phyloP scores from a whole-genome alignment of 768 basidiomycete genomes.

The Amanita fuliginea region DNA sequence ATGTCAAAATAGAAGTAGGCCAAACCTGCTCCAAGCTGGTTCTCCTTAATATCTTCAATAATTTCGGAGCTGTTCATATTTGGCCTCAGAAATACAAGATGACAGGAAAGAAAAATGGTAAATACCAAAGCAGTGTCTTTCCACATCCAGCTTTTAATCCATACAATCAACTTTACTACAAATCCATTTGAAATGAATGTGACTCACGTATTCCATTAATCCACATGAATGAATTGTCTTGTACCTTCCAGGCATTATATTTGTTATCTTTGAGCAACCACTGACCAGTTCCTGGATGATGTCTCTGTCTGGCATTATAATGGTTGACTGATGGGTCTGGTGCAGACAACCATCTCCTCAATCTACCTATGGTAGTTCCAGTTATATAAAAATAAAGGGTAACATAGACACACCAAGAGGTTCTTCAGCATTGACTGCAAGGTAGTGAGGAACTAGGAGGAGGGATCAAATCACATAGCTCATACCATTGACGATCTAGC shows the following conservation, averaged over 20 bases:
- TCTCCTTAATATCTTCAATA: not conserved
- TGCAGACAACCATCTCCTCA: no score
- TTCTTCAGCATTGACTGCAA: no score
- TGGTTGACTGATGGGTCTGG: not conserved
- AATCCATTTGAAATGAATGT: not conserved
- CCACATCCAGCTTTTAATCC: not conserved
- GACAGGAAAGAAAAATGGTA: not conserved
- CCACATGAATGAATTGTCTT: conserved; percentile 2
- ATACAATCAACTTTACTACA: not conserved
- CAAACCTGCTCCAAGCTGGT: not conserved
- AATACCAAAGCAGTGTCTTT: not conserved
- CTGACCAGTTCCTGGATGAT: not conserved
- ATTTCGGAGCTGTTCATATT: not conserved
- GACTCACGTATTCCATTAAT: no score
- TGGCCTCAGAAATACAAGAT: no score
- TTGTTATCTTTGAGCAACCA: not conserved
- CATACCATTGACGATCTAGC: no score
- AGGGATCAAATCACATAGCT: no score
- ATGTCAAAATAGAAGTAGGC: conserved; percentile 1
- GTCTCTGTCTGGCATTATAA: not conserved
- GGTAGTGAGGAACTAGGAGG: no score
- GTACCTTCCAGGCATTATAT: conserved; percentile 3
- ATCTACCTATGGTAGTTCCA: no score
- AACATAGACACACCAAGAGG: no score
- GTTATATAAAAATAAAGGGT: no score